These are phyloP conservation scores for Abrus pulchellus DNA, from an alignment of 306 rosid genomes.

Conservation along the genomic window DNA sequence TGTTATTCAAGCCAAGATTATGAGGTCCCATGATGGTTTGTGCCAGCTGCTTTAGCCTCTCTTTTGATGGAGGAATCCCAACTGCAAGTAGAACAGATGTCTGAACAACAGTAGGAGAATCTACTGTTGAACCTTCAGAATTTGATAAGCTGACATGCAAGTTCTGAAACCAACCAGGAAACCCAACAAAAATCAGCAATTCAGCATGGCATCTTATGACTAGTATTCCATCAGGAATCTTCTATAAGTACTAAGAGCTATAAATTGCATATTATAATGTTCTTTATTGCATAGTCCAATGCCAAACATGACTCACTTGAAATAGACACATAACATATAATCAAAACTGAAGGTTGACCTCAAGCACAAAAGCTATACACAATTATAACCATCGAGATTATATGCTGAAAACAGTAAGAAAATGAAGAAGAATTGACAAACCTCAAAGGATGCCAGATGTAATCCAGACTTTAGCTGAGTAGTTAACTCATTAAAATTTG, in stretches of 20 bases:
- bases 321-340: constrained; percentile 30
- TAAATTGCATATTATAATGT: constrained; percentile 7
- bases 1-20: constrained; percentile 90
- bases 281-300: constrained; percentile 22
- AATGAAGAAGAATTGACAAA: constrained; percentile 50
- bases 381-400: constrained; percentile 1
- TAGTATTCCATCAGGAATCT: constrained; percentile 39
- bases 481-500: constrained; percentile 64
- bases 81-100: constrained; percentile 71
- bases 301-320: constrained; percentile 35
- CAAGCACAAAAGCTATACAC: not conserved
- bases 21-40: constrained; percentile 84
- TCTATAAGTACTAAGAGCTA: constrained; percentile 11
- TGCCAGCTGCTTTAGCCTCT: constrained; percentile 83
- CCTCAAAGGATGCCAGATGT: constrained; percentile 76
- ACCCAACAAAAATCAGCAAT: constrained; percentile 45
- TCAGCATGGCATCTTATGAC: constrained; percentile 16
- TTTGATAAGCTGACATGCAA: constrained; percentile 72
- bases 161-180: constrained; percentile 70
- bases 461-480: constrained; percentile 81
- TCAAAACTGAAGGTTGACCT: constrained; percentile 39
- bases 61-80: constrained; percentile 71
- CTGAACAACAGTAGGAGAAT: constrained; percentile 79
- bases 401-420: constrained; percentile 20
- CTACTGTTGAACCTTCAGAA: constrained; percentile 77